Base-by-base conservation (phyloP, 2,329 filamentous ascomycete species). In the Sordariomycetes sp. region DNA sequence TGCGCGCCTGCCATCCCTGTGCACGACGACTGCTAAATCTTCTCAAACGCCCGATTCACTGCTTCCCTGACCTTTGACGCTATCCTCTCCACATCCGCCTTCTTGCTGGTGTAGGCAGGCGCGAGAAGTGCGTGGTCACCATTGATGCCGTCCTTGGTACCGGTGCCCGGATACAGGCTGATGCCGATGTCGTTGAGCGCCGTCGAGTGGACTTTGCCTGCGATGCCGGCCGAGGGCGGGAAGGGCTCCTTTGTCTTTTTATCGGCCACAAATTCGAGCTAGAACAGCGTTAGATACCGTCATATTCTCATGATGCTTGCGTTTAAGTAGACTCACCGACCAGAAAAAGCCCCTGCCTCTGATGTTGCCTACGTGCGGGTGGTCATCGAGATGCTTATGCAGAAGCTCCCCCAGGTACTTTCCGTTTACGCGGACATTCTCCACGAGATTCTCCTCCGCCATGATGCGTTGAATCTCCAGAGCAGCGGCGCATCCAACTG, bases 81-180 rank as follows among this genome's bases (percentile, higher is more conserved):
- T 19, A 49, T 49, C 3, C 40, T 25, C 14, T 34, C 29, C 8
- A 50, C 45, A 44, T 5, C 44, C 17, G 16, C 35, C 33, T 40
- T 52, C 47, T 28, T 56, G 48, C 8, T 55, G 49, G 37, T 66
- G 39, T 64, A 80, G 1, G 75, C 63, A 3, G 70, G 48, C 3
- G 45, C 41, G 8, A 51, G 33, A 8, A 48, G 33, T 9, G 46
- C 39, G 6, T 48, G 43, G 14, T 51, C 48, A 5, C 48, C 47
- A 2, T 30, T 16, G 7, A 41, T 19, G 1, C 48, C 48, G 17
- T 50, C 42, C 14, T 39, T 39, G 2, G 44, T 48, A 4, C 47
- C 48, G 3, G 25, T 48, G 4, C 45, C 46, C 5, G 47, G 48
- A 27, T 47, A 71, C 3, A 82, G 63, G 36, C 68, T 65, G 4